Evolutionary conservation across 2,329 filamentous ascomycete genomes (phyloP).

Genomic region (Ceratocystis eucalypticola): DNA sequence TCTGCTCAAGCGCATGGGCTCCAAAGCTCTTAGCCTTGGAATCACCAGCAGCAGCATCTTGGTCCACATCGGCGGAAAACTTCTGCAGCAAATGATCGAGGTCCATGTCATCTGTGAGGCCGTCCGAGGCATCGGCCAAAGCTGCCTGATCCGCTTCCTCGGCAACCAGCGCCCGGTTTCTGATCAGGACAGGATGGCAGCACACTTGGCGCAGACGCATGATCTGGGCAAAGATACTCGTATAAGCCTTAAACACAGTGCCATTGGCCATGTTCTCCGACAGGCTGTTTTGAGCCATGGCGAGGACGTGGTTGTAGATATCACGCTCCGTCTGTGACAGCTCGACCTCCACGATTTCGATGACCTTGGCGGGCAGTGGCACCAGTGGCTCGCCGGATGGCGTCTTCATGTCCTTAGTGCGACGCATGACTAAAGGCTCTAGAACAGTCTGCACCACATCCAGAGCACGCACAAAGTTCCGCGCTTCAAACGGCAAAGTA

Average conservation of each 20-base stretch:
- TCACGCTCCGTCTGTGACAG: conserved; percentile 73
- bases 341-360: conserved; percentile 80
- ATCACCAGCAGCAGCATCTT: conserved; percentile 37
- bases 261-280: conserved; percentile 78
- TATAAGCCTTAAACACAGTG: conserved; percentile 87
- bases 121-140: conserved; percentile 63
- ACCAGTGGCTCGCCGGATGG: conserved; percentile 66
- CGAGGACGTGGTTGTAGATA: conserved; percentile 85
- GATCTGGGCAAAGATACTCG: conserved; percentile 94
- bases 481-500: conserved; percentile 90
- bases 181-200: conserved; percentile 80
- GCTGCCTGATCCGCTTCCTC: conserved; percentile 77
- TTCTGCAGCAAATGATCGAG: conserved; percentile 70
- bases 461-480: conserved; percentile 81
- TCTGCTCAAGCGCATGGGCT: conserved; percentile 76
- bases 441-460: conserved; percentile 96
- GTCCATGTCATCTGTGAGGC: conserved; percentile 91
- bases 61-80: conserved; percentile 58
- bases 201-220: conserved; percentile 83
- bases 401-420: conserved; percentile 97
- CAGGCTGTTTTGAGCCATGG: conserved; percentile 69
- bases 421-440: conserved; percentile 84
- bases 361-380: conserved; percentile 61
- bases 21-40: conserved; percentile 46
- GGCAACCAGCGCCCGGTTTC: conserved; percentile 69